A percentile compares a stretch with the other conserved stretches of the same genome.
Evolutionary conservation across 257 asterid genomes (phyloP).

Genomic region (Rauvolfia tetraphylla): DNA sequence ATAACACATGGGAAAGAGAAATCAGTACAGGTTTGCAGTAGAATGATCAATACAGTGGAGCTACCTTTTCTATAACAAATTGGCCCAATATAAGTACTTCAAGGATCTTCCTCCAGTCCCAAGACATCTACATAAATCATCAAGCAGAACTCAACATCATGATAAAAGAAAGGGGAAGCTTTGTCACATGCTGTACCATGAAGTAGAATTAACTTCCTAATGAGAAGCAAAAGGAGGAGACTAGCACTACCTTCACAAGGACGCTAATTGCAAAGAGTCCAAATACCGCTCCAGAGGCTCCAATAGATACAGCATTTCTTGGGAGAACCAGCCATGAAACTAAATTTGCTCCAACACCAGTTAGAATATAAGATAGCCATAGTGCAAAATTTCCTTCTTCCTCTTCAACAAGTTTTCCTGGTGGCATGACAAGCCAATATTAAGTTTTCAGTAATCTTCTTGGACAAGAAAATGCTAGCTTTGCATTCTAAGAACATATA

Average conservation of each 20-base stretch:
- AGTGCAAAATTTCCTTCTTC: slow-evolving; percentile 92
- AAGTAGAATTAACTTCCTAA: too few relatives aligned
- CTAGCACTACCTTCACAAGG: slow-evolving; percentile 63
- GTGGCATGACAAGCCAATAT: slow-evolving; percentile 8
- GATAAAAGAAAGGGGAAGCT: background rate
- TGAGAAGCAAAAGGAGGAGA: slow-evolving; percentile 6
- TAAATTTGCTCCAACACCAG: slow-evolving; percentile 95
- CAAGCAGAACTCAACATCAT: slow-evolving; percentile 11
- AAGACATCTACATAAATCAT: slow-evolving; percentile 64
- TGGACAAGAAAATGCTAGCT: background rate
- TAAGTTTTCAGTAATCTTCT: slow-evolving; percentile 2
- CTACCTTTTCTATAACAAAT: slow-evolving; percentile 91
- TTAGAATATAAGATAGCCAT: slow-evolving; percentile 88
- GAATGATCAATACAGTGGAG: background rate
- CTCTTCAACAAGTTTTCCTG: slow-evolving; percentile 97
- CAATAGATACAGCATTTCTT: slow-evolving; percentile 88
- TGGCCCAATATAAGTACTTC: slow-evolving; percentile 95
- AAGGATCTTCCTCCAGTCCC: slow-evolving; percentile 99
- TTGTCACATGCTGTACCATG: background rate
- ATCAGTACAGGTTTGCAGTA: background rate
- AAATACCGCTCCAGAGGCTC: slow-evolving; percentile 97
- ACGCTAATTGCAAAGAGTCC: slow-evolving; percentile 95
- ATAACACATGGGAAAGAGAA: background rate
- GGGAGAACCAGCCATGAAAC: slow-evolving; percentile 95
- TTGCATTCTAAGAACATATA: slow-evolving; percentile 7